Evolutionary conservation across 805 yeast genomes (phyloP).

Genomic region (Kuraishia cidri): DNA sequence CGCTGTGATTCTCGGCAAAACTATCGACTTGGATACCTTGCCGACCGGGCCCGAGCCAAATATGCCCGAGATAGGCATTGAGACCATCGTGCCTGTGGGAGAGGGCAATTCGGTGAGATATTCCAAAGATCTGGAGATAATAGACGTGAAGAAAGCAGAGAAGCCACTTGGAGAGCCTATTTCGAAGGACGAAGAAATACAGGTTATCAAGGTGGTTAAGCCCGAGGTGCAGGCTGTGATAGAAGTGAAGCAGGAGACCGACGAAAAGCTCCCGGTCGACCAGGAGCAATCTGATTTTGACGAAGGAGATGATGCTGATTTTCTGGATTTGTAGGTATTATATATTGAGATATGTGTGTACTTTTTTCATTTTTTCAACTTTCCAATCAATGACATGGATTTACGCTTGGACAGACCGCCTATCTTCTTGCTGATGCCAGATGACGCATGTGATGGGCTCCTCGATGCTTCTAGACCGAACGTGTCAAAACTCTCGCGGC

Average conservation of each 20-base stretch:
- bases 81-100: conserved; percentile 52
- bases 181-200: conserved; percentile 13
- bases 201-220: not conserved
- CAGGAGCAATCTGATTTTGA: not conserved
- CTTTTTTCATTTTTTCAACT: no score
- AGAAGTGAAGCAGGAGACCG: not conserved
- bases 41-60: conserved; percentile 70
- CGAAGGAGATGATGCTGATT: not conserved
- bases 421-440: no score
- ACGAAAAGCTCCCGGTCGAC: no score
- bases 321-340: no score
- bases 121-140: conserved; percentile 49
- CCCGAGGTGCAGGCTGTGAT: not conserved
- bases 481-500: no score
- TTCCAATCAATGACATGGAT: no score
- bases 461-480: no score
- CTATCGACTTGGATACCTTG: conserved; percentile 36
- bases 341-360: no score
- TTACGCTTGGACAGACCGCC: no score
- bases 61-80: conserved; percentile 60
- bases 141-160: conserved; percentile 25
- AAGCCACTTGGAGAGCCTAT: conserved; percentile 8
- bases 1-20: conserved; percentile 48
- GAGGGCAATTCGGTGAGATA: conserved; percentile 41
- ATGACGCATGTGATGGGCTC: no score